These are phyloP conservation scores for Melocanna baccifera DNA, from an alignment of 176 grass and related monocot species.

Conservation along the genomic window DNA sequence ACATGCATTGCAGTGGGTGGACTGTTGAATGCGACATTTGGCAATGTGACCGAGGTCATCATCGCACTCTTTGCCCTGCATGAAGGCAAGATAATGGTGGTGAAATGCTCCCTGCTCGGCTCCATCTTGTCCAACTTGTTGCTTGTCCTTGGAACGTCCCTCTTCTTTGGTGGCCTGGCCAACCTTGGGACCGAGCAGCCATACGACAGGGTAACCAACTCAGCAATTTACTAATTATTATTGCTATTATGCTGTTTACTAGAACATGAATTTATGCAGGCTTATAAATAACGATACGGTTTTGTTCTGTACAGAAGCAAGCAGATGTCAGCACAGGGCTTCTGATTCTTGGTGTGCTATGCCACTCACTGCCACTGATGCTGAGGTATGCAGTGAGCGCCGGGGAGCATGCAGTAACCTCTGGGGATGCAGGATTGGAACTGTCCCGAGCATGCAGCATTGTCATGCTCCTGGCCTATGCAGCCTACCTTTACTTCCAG, in stretches of 20 bases:
- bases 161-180: constrained; percentile 70
- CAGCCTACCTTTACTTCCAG: constrained; percentile 84
- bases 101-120: constrained; percentile 83
- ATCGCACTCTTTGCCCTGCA: constrained; percentile 75
- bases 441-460: constrained; percentile 77
- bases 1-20: constrained; percentile 62
- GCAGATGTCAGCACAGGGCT: constrained; percentile 75
- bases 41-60: constrained; percentile 86
- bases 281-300: background rate
- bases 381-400: constrained; percentile 53
- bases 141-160: constrained; percentile 84
- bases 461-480: constrained; percentile 79
- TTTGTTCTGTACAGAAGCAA: constrained; percentile 55
- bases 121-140: constrained; percentile 85
- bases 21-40: constrained; percentile 88
- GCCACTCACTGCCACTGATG: constrained; percentile 68
- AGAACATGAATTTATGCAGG: background rate
- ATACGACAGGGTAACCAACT: constrained; percentile 42
- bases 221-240: background rate
- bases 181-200: constrained; percentile 56
- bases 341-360: constrained; percentile 67
- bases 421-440: constrained; percentile 40
- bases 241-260: background rate
- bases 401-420: constrained; percentile 13
- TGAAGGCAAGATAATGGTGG: constrained; percentile 66